Conservation (phyloP, 1,284 basidiomycete species). For the Filobasidium uniguttulatum region DNA sequence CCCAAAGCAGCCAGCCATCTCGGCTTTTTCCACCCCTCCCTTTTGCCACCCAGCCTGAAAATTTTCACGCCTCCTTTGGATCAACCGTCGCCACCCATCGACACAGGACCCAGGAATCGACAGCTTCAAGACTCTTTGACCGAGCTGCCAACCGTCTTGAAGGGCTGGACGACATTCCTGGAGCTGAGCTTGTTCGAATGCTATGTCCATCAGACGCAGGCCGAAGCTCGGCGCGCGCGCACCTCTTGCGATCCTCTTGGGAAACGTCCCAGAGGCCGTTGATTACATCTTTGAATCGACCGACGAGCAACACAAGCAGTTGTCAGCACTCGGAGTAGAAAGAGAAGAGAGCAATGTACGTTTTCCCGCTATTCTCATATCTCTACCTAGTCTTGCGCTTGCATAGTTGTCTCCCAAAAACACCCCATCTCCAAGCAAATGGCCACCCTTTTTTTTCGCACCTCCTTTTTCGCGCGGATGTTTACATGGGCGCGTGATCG, state of each 20-base stretch:
- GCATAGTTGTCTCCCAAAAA: background rate
- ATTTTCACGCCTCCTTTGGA: no score
- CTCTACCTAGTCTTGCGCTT: background rate
- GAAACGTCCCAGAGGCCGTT: constrained; percentile 7
- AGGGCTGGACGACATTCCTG: no score
- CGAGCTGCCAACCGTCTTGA: no score
- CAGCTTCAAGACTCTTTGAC: no score
- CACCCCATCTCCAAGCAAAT: background rate
- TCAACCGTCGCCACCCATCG: no score
- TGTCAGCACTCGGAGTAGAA: constrained; percentile 31
- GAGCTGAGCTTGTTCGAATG: constrained; percentile 1
- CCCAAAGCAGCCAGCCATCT: no score
- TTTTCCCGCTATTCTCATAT: constrained; percentile 9
- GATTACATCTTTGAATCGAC: constrained; percentile 12
- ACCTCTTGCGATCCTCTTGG: constrained; percentile 2
- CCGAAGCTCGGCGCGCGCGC: constrained; percentile 5
- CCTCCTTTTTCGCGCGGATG: no score
- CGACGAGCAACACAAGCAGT: constrained; percentile 11
- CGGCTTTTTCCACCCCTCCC: no score
- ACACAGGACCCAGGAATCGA: no score
- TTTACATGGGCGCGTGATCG: background rate
- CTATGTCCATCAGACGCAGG: constrained; percentile 4
- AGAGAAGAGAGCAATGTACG: constrained; percentile 34
- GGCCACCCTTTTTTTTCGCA: background rate
- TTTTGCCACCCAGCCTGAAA: no score